These are phyloP conservation scores for Aureococcus anophagefferens DNA, from an alignment of 108 stramenopile species.

Conservation along the genomic window DNA sequence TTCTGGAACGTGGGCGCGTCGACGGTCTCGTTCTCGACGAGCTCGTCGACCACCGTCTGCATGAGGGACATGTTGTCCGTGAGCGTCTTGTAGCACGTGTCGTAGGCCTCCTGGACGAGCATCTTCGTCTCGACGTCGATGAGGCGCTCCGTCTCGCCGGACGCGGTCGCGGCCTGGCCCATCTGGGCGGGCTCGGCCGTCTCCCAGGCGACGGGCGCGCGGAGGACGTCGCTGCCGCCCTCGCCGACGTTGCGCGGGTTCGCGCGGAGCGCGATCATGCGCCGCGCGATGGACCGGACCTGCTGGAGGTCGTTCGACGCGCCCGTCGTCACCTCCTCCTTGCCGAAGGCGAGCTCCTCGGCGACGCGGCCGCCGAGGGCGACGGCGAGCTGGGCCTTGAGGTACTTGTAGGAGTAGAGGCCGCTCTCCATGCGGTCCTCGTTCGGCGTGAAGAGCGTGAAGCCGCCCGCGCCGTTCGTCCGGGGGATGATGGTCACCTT, in stretches of 20 bases:
- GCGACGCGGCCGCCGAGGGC: conserved; percentile 44
- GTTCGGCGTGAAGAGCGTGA: conserved; percentile 80
- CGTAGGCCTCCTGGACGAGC: conserved; percentile 6
- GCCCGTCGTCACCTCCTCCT: conserved; percentile 42
- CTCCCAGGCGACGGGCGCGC: conserved; percentile 1
- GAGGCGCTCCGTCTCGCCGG: background rate
- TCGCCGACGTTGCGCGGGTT: too few species aligned
- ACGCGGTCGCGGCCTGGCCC: background rate
- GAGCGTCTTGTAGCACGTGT: conserved; percentile 2
- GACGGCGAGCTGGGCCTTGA: conserved; percentile 55
- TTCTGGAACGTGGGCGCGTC: background rate
- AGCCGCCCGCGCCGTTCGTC: conserved; percentile 36
- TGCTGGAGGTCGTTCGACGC: conserved; percentile 46
- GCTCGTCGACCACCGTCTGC: background rate
- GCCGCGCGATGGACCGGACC: conserved; percentile 32
- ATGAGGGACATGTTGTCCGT: conserved; percentile 6
- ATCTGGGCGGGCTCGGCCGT: background rate
- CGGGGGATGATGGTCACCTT: conserved; percentile 51
- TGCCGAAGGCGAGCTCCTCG: conserved; percentile 43
- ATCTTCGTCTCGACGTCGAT: conserved; percentile 1
- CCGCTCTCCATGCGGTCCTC: conserved; percentile 81
- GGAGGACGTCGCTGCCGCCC: background rate
- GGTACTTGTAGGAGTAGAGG: conserved; percentile 76
- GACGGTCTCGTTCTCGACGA: background rate
- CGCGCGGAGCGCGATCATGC: conserved; percentile 33